Conservation (phyloP, 495 filamentous ascomycete species). For the Neurospora discreta region DNA sequence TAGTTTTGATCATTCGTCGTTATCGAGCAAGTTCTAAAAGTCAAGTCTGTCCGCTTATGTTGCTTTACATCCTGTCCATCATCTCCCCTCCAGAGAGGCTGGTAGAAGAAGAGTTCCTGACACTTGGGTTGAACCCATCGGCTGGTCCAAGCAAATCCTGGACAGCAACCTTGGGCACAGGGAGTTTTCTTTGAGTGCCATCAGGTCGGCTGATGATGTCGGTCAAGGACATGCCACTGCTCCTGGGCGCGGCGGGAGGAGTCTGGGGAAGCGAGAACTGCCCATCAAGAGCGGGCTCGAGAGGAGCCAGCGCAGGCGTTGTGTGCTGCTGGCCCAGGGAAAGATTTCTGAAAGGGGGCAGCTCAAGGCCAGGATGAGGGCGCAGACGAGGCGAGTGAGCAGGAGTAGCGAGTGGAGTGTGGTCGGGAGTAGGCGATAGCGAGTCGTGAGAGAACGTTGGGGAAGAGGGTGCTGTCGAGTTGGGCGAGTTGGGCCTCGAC, state of each 20-base stretch:
- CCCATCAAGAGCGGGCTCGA: constrained; percentile 66
- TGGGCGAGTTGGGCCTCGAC: constrained; percentile 83
- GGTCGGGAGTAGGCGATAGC: constrained; percentile 88
- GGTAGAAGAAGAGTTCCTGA: constrained; percentile 36
- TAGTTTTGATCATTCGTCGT: neutral
- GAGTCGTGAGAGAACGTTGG: constrained; percentile 98
- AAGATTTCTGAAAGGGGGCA: constrained; percentile 82
- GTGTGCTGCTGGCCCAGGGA: constrained; percentile 63
- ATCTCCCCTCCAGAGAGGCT: constrained; percentile 36
- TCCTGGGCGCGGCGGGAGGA: constrained; percentile 28
- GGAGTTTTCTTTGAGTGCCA: constrained; percentile 84
- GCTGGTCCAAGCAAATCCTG: constrained; percentile 68
- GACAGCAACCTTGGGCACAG: constrained; percentile 78
- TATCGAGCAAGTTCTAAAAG: neutral
- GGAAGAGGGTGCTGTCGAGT: constrained; percentile 90
- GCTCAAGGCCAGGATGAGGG: constrained; percentile 55
- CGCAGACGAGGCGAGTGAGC: constrained; percentile 89
- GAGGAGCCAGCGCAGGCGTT: constrained; percentile 80
- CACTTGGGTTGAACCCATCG: constrained; percentile 46
- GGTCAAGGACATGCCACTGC: constrained; percentile 62
- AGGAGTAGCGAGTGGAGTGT: constrained; percentile 90
- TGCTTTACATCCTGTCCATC: constrained; percentile 23
- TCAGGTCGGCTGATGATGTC: constrained; percentile 88
- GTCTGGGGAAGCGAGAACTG: constrained; percentile 26
- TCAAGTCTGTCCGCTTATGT: neutral